phyloP scores from a whole-genome alignment of 371 early-diverging fungal species.

The Dichotomocladium elegans region DNA sequence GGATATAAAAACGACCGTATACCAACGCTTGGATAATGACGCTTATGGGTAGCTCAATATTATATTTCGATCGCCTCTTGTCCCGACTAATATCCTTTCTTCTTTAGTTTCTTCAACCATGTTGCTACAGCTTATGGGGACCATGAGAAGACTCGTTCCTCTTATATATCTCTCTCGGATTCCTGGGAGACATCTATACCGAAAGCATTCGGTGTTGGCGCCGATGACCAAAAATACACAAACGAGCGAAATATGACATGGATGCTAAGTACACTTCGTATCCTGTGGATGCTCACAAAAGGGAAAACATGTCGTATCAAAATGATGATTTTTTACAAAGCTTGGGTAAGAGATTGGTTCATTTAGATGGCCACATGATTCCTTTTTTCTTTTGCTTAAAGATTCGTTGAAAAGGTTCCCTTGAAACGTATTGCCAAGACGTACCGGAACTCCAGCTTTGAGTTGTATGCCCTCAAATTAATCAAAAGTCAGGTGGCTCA shows the following conservation, averaged over 20 bases:
- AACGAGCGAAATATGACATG: conserved; percentile 62
- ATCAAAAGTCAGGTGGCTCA: conserved; percentile 75
- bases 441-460: conserved; percentile 52
- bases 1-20: not conserved
- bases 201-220: not conserved
- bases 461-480: conserved; percentile 72
- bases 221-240: not conserved
- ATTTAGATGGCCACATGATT: not conserved
- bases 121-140: too few relatives aligned
- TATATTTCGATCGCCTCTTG: not conserved
- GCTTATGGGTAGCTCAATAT: conserved; percentile 2
- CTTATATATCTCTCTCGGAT: not conserved
- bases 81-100: not conserved
- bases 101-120: too few relatives aligned
- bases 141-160: too few relatives aligned
- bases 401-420: too few relatives aligned
- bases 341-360: conserved; percentile 39
- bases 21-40: not conserved
- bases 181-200: not conserved
- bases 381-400: not conserved
- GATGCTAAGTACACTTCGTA: conserved; percentile 66
- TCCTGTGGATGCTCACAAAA: conserved; percentile 81
- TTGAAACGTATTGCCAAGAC: conserved; percentile 72
- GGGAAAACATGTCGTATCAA: conserved; percentile 68
- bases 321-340: conserved; percentile 78